Evolutionary conservation across 2,329 filamentous ascomycete genomes (phyloP).

Genomic region (Karstenula rhodostoma): DNA sequence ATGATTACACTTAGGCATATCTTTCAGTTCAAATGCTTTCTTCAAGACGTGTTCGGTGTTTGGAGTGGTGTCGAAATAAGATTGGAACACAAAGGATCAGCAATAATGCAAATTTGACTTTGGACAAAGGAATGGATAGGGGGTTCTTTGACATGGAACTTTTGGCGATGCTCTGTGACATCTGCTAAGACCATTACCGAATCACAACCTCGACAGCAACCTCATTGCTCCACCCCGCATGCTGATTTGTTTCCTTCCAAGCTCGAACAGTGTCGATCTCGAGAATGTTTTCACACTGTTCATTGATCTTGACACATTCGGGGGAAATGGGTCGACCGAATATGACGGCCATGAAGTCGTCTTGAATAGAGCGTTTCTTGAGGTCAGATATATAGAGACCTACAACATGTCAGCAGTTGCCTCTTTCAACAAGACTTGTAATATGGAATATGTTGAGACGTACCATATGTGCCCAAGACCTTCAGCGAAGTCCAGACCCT

Average conservation of each 20-base stretch:
- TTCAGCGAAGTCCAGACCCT: conserved; percentile 76
- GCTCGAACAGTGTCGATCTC: conserved; percentile 79
- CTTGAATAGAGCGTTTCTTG: conserved; percentile 64
- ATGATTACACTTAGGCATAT: no score
- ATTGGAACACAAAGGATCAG: no score
- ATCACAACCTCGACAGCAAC: conserved; percentile 45
- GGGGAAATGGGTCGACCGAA: conserved; percentile 73
- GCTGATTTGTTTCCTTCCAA: conserved; percentile 77
- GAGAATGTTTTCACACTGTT: conserved; percentile 66
- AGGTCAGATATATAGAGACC: conserved; percentile 81
- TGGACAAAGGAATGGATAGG: no score
- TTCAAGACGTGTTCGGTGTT: no score
- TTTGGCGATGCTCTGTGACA: background rate
- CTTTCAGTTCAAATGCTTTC: no score
- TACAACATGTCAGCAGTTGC: conserved; percentile 37
- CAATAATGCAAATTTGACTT: no score
- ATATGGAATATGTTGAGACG: conserved; percentile 26
- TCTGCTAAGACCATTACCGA: conserved; percentile 23
- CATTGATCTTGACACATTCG: conserved; percentile 68
- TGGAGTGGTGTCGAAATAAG: no score
- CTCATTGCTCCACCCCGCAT: conserved; percentile 76
- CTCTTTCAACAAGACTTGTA: background rate
- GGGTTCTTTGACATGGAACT: no score
- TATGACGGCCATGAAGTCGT: conserved; percentile 78
- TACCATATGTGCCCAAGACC: conserved; percentile 77